Evolutionary conservation across 2,329 filamentous ascomycete genomes (phyloP).

Genomic region (Cryphonectria naterciae): DNA sequence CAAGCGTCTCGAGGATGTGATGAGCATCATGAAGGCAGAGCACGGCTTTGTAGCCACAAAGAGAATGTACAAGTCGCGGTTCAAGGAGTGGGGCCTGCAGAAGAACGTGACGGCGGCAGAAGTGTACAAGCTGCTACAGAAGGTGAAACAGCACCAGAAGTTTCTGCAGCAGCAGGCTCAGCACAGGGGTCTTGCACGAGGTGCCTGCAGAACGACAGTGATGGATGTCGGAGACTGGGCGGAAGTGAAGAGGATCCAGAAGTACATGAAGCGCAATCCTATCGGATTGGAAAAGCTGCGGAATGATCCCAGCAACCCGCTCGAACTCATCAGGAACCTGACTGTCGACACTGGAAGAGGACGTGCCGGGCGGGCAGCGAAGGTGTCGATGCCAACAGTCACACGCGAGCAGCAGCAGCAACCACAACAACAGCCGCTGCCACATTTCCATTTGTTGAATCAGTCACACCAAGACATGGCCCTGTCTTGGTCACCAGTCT

Average conservation of each 20-base stretch:
- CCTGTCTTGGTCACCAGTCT: constrained; percentile 2
- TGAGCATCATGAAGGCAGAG: constrained; percentile 35
- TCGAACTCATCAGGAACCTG: constrained; percentile 25
- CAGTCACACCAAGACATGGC: background rate
- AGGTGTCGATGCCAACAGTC: constrained; percentile 13
- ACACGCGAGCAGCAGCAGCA: constrained; percentile 8
- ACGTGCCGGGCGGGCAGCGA: background rate
- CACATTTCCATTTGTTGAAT: background rate
- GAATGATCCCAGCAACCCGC: constrained; percentile 6
- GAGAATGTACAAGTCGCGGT: constrained; percentile 41
- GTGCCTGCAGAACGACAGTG: background rate
- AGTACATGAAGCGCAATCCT: constrained; percentile 27
- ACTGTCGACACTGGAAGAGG: constrained; percentile 21
- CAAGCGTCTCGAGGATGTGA: constrained; percentile 36
- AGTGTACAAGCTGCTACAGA: constrained; percentile 35
- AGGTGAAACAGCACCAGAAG: constrained; percentile 32
- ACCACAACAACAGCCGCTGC: background rate
- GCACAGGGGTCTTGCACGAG: too few relatives aligned
- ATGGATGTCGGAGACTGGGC: constrained; percentile 8
- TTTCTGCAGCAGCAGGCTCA: background rate
- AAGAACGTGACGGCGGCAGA: constrained; percentile 40
- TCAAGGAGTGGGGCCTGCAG: constrained; percentile 40
- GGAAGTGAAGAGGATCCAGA: constrained; percentile 24
- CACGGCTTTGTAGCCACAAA: constrained; percentile 36
- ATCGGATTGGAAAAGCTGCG: constrained; percentile 16